Base-by-base conservation (phyloP, 345 rosid genomes). In the Corchorus capsularis region DNA sequence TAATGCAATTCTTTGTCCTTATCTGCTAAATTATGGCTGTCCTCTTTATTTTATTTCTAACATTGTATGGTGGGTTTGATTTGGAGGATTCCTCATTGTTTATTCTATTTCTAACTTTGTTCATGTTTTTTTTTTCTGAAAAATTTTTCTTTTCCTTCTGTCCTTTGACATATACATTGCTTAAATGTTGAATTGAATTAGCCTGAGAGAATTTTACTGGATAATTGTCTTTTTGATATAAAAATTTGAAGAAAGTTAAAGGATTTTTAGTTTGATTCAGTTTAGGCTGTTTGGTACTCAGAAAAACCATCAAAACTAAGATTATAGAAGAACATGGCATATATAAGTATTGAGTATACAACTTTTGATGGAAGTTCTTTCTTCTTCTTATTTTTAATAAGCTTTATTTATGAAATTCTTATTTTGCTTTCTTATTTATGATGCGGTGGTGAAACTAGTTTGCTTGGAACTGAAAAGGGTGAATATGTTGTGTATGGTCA, bases 381-480 rank as follows among this genome's bases (percentile, higher is more conserved):
- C 34, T 69, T 12, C 11, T 22, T 63, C 6, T 2, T 16, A 37
- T 39, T 27, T 32, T 13, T 10, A 19, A 17, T 47, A 39, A 39
- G 43, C 14, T 37, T 73, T 32, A 52, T 65, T 73, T 11, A 3
- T 39, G 56, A 39, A 15, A n/a, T 22, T 41, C 34, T 52, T 79
- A 52, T 45, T 67, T 32, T 77, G 22, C 17, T 47, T 46, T 75
- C 37, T 49, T 32, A 27, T 27, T 27, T 74, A 56, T 14, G 15
- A 50, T 78, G 82, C 84, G 89, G 8, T 72, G 16, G 11, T 34
- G 53, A 37, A 69, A 64, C 56, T 16, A 57, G 22, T 67, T 72
- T 47, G 27, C 16, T 47, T 4, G 20, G 19, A 22, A 65, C 34
- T 16, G 27, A 13, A 56, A 50, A 20, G n/a, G 8, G 13, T 6